Percentiles rank a stretch among this genome's conserved stretches.
These are phyloP conservation scores for Thuja plicata DNA, from an alignment of 83 land plant genomes.

Conservation along the genomic window DNA sequence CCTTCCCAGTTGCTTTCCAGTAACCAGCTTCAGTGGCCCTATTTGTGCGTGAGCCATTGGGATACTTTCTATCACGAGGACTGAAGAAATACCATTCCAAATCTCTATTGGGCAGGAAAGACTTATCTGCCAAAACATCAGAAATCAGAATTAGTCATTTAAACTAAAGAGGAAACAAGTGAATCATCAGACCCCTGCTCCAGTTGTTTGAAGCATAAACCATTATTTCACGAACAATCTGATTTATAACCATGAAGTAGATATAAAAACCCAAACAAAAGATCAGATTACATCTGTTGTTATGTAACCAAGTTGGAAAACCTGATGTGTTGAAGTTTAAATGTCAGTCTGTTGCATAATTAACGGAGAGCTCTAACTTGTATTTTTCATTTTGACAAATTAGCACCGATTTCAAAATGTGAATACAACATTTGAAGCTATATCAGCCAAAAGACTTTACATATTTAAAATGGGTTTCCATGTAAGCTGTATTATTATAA, in stretches of 20 bases:
- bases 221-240: neutral
- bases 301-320: no score
- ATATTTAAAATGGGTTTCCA: no score
- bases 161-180: neutral
- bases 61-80: constrained; percentile 21
- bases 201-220: neutral
- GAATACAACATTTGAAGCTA: no score
- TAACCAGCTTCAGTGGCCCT: constrained; percentile 25
- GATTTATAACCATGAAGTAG: neutral
- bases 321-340: no score
- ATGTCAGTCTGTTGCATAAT: no score
- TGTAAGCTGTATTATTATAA: no score
- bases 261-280: no score
- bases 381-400: no score
- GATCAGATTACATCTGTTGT: no score
- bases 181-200: neutral
- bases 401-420: no score
- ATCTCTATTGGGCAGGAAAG: constrained; percentile 13
- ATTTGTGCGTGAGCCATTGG: constrained; percentile 19
- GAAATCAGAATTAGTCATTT: neutral
- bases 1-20: constrained; percentile 26
- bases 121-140: constrained; percentile 14
- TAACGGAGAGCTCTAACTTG: no score
- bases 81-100: constrained; percentile 24
- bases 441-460: no score